phyloP scores from a whole-genome alignment of 2,329 filamentous ascomycete species.

The Xylaria sp. region DNA sequence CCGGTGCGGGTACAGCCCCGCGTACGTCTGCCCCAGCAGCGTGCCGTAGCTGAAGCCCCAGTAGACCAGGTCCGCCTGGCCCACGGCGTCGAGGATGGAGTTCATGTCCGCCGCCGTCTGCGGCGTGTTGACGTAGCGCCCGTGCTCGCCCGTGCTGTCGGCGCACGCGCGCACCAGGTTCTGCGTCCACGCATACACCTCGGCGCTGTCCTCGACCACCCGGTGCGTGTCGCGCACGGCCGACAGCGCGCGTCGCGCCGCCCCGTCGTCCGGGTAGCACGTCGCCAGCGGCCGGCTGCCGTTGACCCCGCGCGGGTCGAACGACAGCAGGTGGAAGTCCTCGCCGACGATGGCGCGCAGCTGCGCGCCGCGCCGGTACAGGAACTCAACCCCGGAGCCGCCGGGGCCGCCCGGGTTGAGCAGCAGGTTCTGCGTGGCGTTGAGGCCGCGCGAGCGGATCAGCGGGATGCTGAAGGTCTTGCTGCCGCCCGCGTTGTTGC shows the following conservation, averaged over 20 bases:
- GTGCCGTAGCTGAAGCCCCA: slow-evolving; percentile 47
- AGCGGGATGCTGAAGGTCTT: slow-evolving; percentile 49
- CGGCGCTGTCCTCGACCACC: slow-evolving; percentile 38
- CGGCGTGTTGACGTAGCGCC: slow-evolving; percentile 50
- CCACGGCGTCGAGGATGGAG: slow-evolving; percentile 48
- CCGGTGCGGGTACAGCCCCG: slow-evolving; percentile 41
- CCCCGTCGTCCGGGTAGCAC: slow-evolving; percentile 45
- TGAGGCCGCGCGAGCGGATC: slow-evolving; percentile 46
- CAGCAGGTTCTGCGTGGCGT: slow-evolving; percentile 48
- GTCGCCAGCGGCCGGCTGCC: slow-evolving; percentile 38
- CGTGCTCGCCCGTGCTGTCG: slow-evolving; percentile 50
- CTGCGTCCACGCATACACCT: slow-evolving; percentile 45
- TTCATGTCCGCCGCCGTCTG: slow-evolving; percentile 57
- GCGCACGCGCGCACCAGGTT: slow-evolving; percentile 46
- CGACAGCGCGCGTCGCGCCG: slow-evolving; percentile 36
- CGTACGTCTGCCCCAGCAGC: slow-evolving; percentile 45
- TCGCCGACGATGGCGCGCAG: slow-evolving; percentile 46
- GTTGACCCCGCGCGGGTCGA: slow-evolving; percentile 52
- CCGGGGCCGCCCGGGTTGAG: slow-evolving; percentile 54
- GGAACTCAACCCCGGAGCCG: slow-evolving; percentile 43
- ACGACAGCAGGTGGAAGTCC: slow-evolving; percentile 49
- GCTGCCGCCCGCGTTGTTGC: slow-evolving; percentile 36
- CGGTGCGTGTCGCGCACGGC: slow-evolving; percentile 31
- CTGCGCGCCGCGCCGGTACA: slow-evolving; percentile 40
- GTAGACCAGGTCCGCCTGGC: slow-evolving; percentile 43